Conservation (phyloP, 2,329 filamentous ascomycete species). For the Colletotrichum eleusines region DNA sequence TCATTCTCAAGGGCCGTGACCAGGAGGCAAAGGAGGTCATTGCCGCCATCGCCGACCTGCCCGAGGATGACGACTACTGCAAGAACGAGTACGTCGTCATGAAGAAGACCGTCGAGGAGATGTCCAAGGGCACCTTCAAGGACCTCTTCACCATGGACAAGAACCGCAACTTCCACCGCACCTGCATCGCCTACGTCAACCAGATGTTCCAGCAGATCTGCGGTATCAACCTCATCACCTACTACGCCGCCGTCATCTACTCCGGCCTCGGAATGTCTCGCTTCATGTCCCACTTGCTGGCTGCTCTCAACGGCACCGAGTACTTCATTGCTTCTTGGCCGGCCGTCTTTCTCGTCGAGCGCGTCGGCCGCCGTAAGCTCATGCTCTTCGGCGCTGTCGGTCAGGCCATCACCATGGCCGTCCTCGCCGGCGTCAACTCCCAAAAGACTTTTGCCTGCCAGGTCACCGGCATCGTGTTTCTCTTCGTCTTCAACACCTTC, state of each 20-base stretch:
- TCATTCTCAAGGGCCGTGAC: constrained; percentile 54
- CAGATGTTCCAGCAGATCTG: constrained; percentile 64
- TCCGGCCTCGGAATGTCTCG: constrained; percentile 63
- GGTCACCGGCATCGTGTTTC: constrained; percentile 57
- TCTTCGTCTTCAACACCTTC: constrained; percentile 73
- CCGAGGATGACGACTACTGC: constrained; percentile 65
- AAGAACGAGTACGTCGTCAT: constrained; percentile 63
- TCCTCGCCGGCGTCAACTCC: constrained; percentile 62
- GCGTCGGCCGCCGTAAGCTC: constrained; percentile 74
- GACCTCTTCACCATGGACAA: constrained; percentile 71
- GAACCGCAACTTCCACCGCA: constrained; percentile 67
- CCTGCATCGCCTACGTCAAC: constrained; percentile 67
- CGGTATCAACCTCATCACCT: constrained; percentile 49
- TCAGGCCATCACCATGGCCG: constrained; percentile 75
- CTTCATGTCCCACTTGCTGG: constrained; percentile 68
- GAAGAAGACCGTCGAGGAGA: constrained; percentile 76
- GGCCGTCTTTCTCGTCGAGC: constrained; percentile 71
- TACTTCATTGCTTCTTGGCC: constrained; percentile 68
- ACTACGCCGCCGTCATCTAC: constrained; percentile 44
- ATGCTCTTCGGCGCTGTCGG: constrained; percentile 77
- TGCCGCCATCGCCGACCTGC: constrained; percentile 53
- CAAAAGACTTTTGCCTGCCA: constrained; percentile 45
- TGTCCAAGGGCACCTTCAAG: constrained; percentile 63
- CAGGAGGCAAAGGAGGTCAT: constrained; percentile 59
- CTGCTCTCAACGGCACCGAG: constrained; percentile 64